Percentiles rank a stretch among this genome's conserved stretches.
phyloP scores from a whole-genome alignment of 257 asterid genomes.

The Ocimum tenuiflorum region DNA sequence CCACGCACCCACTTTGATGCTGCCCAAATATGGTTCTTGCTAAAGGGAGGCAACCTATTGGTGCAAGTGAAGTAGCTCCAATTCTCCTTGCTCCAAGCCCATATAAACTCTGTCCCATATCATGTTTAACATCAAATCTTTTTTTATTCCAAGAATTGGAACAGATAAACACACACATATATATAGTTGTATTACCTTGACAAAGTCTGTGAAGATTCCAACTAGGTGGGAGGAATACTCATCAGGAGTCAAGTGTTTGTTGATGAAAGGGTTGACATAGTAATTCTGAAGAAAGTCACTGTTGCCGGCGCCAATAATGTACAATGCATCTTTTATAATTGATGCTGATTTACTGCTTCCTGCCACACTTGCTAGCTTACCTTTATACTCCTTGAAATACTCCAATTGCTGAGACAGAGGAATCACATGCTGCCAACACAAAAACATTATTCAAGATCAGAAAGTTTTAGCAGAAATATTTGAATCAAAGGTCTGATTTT shows the following conservation, averaged over 20 bases:
- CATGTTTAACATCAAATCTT: too few species aligned
- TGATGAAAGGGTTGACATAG: conserved; percentile 66
- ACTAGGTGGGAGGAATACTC: conserved; percentile 67
- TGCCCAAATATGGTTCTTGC: conserved; percentile 77
- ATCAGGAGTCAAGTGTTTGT: conserved; percentile 61
- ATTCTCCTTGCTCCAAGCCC: conserved; percentile 82
- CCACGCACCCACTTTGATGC: conserved; percentile 66
- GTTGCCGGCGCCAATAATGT: conserved; percentile 61
- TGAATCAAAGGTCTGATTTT: not conserved
- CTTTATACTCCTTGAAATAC: conserved; percentile 68
- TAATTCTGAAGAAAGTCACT: conserved; percentile 87
- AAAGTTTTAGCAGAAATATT: too few species aligned
- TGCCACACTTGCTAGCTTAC: conserved; percentile 58
- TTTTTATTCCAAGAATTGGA: too few species aligned
- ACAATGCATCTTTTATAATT: conserved; percentile 51
- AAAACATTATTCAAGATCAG: not conserved
- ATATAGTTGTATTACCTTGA: conserved; percentile 55
- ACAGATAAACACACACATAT: too few species aligned
- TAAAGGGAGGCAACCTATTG: conserved; percentile 82
- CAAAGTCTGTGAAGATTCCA: conserved; percentile 43
- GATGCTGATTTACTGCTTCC: conserved; percentile 49
- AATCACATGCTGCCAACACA: conserved; percentile 65
- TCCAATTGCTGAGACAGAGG: conserved; percentile 58
- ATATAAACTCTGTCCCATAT: conserved; percentile 40
- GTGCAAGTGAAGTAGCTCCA: conserved; percentile 91